Evolutionary conservation across 1,139 yeast genomes (phyloP), one percentile per base, ranked within the genome.

Genomic region (Pichia sp.): DNA sequence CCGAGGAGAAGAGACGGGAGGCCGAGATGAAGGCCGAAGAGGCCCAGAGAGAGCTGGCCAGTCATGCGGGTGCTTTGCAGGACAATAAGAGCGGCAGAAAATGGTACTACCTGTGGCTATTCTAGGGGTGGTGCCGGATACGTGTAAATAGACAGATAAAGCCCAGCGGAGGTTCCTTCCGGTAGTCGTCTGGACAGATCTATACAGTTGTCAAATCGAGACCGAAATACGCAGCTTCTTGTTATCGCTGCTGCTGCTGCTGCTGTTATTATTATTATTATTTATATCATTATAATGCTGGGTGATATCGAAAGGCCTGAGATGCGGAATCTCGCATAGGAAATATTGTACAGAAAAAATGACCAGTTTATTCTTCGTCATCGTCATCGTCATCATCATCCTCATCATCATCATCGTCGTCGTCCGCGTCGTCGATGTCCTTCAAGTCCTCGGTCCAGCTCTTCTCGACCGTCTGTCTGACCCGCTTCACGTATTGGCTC

Each of bases 401-500:
- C 2, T 69, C 74, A 5, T 72, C 76, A 8, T 74, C 79, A 4
- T 70, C 75, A 2, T 78, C 83, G 23, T 82, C 86, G 8, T 80
- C 82, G 49, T 81, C 87, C 1, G 81, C 89, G 8, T 83, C 90
- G 2, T 84, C 92, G 53, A 82, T 84, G 11, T 79, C 84, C 51
- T 73, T 72, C 58, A 80, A 79, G 57, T 81, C 85, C 60, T 81
- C 85, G 47, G 76, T 75, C 96, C 96, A 88, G 62, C 93, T 85
- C 60, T 79, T 85, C 64, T 93, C 99, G 51, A 93, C 99, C 0
- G 97, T 90, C 68, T 90, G 96, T 62, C 95, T 81, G 31, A 93
- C 99, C 61, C 97, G 75, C 68, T 90, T 90, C 56, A 87, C 82
- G 68, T 93, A 93, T 72, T 92, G 97, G 42, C 93, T 85, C 61